Evolutionary conservation across 345 rosid genomes (phyloP).

Genomic region (Citrus glauca): DNA sequence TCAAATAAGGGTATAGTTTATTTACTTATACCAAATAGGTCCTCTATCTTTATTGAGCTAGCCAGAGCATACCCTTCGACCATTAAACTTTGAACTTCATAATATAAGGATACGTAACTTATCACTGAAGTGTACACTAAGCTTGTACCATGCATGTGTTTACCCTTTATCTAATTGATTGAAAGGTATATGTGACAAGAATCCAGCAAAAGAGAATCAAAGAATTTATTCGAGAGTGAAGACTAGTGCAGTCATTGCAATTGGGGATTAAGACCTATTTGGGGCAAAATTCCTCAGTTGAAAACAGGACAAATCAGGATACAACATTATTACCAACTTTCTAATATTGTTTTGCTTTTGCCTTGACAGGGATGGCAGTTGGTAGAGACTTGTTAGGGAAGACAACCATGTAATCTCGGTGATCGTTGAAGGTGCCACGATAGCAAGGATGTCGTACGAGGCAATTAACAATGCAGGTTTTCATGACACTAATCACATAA

Average conservation of each 20-base stretch:
- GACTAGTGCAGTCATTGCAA: no score
- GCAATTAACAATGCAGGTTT: conserved; percentile 56
- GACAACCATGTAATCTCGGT: conserved; percentile 43
- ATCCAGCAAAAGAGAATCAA: no score
- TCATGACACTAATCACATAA: conserved; percentile 40
- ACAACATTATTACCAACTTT: not conserved
- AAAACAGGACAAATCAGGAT: not conserved
- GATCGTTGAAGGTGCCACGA: conserved; percentile 56
- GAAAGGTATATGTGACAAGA: no score
- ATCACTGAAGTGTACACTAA: not conserved
- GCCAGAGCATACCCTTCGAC: no score
- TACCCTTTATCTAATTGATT: not conserved
- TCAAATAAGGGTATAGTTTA: no score
- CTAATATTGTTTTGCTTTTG: not conserved
- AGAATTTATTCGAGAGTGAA: no score
- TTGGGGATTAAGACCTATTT: no score
- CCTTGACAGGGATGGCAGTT: conserved; percentile 41
- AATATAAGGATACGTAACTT: no score
- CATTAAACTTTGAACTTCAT: not conserved
- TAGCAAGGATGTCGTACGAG: conserved; percentile 51
- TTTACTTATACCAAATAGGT: no score
- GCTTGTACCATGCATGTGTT: not conserved
- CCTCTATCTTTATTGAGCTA: no score
- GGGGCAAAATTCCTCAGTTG: no score
- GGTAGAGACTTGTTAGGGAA: conserved; percentile 48